Base-by-base conservation (phyloP, 768 basidiomycete species). In the Strobilomyces echinocephalus region DNA sequence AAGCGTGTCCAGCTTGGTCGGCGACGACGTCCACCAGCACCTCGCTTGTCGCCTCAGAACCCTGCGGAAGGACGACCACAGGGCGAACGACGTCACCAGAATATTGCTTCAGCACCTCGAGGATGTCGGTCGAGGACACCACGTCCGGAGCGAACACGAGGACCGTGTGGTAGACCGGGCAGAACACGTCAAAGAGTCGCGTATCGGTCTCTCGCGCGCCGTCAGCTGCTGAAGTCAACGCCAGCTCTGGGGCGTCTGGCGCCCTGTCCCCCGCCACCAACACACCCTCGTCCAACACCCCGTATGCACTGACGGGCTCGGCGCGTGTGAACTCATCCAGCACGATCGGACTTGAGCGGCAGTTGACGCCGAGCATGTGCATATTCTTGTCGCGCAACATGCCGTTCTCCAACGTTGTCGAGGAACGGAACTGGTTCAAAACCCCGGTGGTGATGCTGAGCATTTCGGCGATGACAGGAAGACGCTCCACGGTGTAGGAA, bases 401-500 rank as follows among this genome's bases (percentile, higher is more conserved):
- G 57, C 20, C 4, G 34, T 24, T 24, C 24, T 24, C 24, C 24
- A 24, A 24, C 24, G 24, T 24, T 4, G 24, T 24, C 24, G 24
- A n/a, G 4, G 38, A 16, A 5, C 20, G 48, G 8, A 55, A 31
- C 1, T 31, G 39, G 24, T 55, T 5, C 1, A 65, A 50, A 5
- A 73, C 53, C 4, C 46, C 52, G n/a, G 72, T 72, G 24, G 76
- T 73, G 28, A 68, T 55, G 45, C 73, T 52, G 20, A 80, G 71
- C 75, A 78, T 77, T 49, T 74, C 70, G 1, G 71, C 71, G 46
- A 79, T 73, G 31, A 79, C 72, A 1, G 73, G 76, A 33, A 79
- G 55, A 15, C 79, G 75, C 56, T 79, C 79, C 14, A 65, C 45
- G n/a, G 61, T 65, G 50, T 79, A 80, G 0, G 74, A 68, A 28